phyloP scores from a whole-genome alignment of 202 grass and related monocot species.

The Elaeis oleifera region DNA sequence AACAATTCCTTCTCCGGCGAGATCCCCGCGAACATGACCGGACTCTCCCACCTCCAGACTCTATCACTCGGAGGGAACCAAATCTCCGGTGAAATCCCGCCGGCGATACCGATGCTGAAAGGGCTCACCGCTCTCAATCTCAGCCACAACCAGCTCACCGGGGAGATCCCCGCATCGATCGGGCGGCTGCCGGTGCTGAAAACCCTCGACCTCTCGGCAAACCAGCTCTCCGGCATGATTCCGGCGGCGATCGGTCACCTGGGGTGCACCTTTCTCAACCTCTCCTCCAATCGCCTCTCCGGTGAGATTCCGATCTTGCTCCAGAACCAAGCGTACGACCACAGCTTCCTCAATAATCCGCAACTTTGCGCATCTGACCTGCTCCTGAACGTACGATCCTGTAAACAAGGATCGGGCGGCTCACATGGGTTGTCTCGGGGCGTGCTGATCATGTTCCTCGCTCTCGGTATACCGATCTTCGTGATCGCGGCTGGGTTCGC shows the following conservation, averaged over 20 bases:
- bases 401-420: constrained; percentile 10
- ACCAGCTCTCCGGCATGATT: constrained; percentile 60
- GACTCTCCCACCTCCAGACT: constrained; percentile 25
- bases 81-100: constrained; percentile 48
- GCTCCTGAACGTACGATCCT: constrained; percentile 29
- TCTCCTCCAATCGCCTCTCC: constrained; percentile 69
- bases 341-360: constrained; percentile 70
- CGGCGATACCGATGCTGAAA: constrained; percentile 20
- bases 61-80: constrained; percentile 44
- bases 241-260: constrained; percentile 32
- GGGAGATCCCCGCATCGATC: constrained; percentile 46
- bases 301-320: constrained; percentile 47
- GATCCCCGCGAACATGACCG: constrained; percentile 33
- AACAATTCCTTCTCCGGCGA: constrained; percentile 51
- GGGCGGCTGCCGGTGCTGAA: constrained; percentile 33
- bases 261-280: constrained; percentile 39
- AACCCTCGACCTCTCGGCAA: constrained; percentile 59
- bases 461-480: constrained; percentile 22
- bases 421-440: constrained; percentile 29
- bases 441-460: constrained; percentile 34
- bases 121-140: constrained; percentile 36
- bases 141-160: constrained; percentile 43
- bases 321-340: constrained; percentile 31
- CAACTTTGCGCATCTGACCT: constrained; percentile 35
- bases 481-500: constrained; percentile 31